phyloP scores from a whole-genome alignment of 495 filamentous ascomycete species.

The Niebla homalea region DNA sequence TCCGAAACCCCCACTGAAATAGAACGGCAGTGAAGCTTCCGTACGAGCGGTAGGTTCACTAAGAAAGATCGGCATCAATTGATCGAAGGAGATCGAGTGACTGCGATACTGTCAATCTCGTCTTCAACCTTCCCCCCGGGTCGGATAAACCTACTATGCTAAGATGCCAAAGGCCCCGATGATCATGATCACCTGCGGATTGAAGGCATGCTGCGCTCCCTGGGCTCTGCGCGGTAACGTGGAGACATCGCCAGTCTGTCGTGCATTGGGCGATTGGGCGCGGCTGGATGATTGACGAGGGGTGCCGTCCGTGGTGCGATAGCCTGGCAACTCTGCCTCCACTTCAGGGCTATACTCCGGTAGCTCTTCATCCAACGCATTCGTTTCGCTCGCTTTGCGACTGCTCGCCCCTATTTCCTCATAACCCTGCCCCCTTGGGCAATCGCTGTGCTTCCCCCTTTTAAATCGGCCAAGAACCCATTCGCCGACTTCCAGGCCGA shows the following conservation, averaged over 20 bases:
- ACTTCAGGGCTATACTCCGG: constrained; percentile 54
- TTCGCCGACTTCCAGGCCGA: constrained; percentile 61
- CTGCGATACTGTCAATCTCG: constrained; percentile 33
- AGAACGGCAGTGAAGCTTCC: constrained; percentile 57
- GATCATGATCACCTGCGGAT: constrained; percentile 63
- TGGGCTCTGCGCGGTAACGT: constrained; percentile 8
- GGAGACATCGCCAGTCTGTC: constrained; percentile 4
- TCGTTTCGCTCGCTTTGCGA: constrained; percentile 31
- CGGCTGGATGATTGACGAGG: constrained; percentile 50
- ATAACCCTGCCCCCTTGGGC: neutral
- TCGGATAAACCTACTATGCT: constrained; percentile 63
- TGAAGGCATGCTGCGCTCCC: constrained; percentile 49
- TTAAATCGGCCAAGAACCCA: constrained; percentile 48
- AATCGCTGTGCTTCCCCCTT: constrained; percentile 13
- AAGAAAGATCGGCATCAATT: constrained; percentile 82
- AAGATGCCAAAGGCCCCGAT: constrained; percentile 86
- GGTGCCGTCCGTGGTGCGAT: constrained; percentile 54
- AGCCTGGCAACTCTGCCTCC: constrained; percentile 30
- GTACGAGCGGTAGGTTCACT: constrained; percentile 52
- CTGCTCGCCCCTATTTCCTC: constrained; percentile 22
- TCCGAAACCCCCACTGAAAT: constrained; percentile 77
- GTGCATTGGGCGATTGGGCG: constrained; percentile 30
- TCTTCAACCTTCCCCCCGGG: constrained; percentile 3
- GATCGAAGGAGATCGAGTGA: constrained; percentile 85
- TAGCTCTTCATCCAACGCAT: constrained; percentile 44